Conservation (phyloP, 768 basidiomycete genomes). For the Paxillus rubicundulus region DNA sequence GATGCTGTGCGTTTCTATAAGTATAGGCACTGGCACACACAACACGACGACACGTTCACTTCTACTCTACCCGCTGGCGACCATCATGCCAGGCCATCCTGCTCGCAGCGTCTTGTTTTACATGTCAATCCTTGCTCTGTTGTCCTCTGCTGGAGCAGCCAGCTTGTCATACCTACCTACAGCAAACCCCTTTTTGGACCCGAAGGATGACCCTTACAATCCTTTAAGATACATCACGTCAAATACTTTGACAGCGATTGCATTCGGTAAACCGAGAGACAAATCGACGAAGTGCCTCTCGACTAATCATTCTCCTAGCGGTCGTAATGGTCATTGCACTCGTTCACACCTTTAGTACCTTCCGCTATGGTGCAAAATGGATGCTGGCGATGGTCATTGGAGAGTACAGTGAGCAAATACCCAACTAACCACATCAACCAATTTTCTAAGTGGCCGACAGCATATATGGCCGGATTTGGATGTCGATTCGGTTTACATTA, state of each 20-base stretch:
- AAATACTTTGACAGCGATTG: slow-evolving; percentile 49
- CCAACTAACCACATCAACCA: background rate
- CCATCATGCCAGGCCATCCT: no score
- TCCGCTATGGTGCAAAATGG: slow-evolving; percentile 48
- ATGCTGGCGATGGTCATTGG: slow-evolving; percentile 65
- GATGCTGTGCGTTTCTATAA: no score
- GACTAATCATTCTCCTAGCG: slow-evolving; percentile 10
- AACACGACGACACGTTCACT: no score
- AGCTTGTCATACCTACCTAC: background rate
- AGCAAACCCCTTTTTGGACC: slow-evolving; percentile 33
- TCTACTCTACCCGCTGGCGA: no score
- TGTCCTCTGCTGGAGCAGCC: background rate
- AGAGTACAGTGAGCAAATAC: slow-evolving; percentile 45
- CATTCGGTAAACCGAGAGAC: slow-evolving; percentile 38
- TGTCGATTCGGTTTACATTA: slow-evolving; percentile 54
- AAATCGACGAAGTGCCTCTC: no score
- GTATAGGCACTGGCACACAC: no score
- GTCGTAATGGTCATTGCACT: slow-evolving; percentile 40
- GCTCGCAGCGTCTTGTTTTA: no score
- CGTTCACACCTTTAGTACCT: slow-evolving; percentile 41
- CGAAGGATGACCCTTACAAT: slow-evolving; percentile 51
- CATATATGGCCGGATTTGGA: slow-evolving; percentile 54
- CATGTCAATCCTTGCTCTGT: no score
- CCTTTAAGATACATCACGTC: slow-evolving; percentile 55
- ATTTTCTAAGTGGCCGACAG: slow-evolving; percentile 29